Evolutionary conservation across 768 basidiomycete species (phyloP).

Genomic region (Podaxis rugospora): DNA sequence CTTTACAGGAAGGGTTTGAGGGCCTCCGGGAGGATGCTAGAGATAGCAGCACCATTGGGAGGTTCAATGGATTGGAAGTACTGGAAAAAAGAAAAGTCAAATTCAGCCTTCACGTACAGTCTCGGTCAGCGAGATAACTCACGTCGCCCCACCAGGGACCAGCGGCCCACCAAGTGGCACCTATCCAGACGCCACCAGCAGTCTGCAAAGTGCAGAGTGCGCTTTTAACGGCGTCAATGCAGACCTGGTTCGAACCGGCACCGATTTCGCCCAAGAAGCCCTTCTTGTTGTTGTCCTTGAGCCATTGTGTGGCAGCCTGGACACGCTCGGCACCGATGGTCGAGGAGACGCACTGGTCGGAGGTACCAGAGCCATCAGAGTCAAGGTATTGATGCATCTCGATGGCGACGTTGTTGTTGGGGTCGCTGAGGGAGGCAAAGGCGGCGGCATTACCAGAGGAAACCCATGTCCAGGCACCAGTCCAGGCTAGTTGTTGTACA

Average conservation of each 20-base stretch:
- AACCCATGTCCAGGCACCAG: conserved; percentile 58
- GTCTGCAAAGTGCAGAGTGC: conserved; percentile 58
- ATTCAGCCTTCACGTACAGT: not conserved
- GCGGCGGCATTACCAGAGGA: conserved; percentile 52
- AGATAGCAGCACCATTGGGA: conserved; percentile 49
- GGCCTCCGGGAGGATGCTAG: conserved; percentile 52
- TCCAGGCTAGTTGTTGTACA: conserved; percentile 37
- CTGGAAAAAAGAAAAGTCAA: conserved; percentile 17
- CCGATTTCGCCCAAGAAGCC: conserved; percentile 66
- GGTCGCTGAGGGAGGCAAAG: conserved; percentile 50
- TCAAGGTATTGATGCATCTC: conserved; percentile 73
- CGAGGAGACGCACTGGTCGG: conserved; percentile 46
- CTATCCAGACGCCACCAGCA: conserved; percentile 56
- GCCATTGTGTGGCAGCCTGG: conserved; percentile 52
- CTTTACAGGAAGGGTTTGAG: conserved; percentile 48
- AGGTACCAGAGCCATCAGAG: conserved; percentile 57
- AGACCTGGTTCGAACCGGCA: conserved; percentile 40
- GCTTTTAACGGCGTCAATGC: conserved; percentile 46
- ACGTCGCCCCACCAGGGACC: conserved; percentile 59
- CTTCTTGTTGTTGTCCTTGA: conserved; percentile 53
- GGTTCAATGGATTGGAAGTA: conserved; percentile 64
- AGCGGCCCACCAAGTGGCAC: conserved; percentile 52
- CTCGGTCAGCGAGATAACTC: conserved; percentile 20
- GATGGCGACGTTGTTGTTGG: conserved; percentile 58
- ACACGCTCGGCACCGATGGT: conserved; percentile 59